Evolutionary conservation across 1,139 yeast genomes (phyloP).

Genomic region (Meyerozyma sp.): DNA sequence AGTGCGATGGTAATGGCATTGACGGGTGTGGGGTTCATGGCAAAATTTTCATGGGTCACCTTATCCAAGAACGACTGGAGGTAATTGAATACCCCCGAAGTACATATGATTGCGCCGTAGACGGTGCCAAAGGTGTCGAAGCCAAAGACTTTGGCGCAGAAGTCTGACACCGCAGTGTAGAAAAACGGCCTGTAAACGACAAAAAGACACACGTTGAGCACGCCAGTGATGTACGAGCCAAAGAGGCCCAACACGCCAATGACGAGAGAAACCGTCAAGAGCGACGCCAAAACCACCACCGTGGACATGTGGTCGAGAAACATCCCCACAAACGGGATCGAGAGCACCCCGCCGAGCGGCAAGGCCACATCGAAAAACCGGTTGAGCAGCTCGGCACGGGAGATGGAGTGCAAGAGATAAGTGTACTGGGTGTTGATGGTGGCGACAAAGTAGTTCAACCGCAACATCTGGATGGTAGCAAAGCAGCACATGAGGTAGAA

Average conservation of each 20-base stretch:
- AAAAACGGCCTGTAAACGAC: constrained; percentile 90
- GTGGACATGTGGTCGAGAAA: constrained; percentile 36
- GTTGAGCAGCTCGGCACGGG: constrained; percentile 26
- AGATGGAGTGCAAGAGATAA: constrained; percentile 28
- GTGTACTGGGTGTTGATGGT: constrained; percentile 41
- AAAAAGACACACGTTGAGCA: constrained; percentile 32
- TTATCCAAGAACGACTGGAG: constrained; percentile 66
- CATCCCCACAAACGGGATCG: constrained; percentile 39
- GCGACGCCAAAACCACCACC: constrained; percentile 24
- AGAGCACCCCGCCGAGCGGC: constrained; percentile 40
- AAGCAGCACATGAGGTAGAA: constrained; percentile 35
- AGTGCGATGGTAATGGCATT: constrained; percentile 23
- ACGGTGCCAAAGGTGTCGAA: constrained; percentile 87
- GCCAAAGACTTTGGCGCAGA: constrained; percentile 89
- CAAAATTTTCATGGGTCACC: constrained; percentile 59
- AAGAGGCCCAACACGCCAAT: constrained; percentile 37
- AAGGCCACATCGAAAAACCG: constrained; percentile 38
- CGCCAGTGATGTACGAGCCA: constrained; percentile 23
- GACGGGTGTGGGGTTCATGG: constrained; percentile 75
- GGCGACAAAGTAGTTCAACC: constrained; percentile 43
- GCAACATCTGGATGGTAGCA: constrained; percentile 38
- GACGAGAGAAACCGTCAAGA: constrained; percentile 25
- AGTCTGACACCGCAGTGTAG: constrained; percentile 88
- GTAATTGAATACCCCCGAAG: constrained; percentile 74
- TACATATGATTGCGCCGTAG: constrained; percentile 81